Base-by-base conservation (phyloP, 1,284 basidiomycete species). In the Mrakiaceae sp. region DNA sequence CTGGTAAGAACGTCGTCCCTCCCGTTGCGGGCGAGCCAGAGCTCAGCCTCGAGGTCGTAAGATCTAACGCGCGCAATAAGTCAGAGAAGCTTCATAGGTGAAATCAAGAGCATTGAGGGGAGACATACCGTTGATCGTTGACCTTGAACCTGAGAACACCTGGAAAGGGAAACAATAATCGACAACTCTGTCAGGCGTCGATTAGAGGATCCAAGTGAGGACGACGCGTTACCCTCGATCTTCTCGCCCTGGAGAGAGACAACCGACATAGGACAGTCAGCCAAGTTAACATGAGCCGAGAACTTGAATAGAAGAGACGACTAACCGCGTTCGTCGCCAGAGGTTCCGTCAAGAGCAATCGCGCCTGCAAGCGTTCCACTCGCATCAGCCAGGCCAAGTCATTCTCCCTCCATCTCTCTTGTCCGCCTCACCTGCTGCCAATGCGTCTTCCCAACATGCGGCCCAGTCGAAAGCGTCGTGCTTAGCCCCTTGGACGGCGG, bases 311-410 rank as follows among this genome's bases (percentile, higher is more conserved):
- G 60, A 14, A 7, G 44, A 63, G 27, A 52, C n/a, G 50, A 58
- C 52, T n/a, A 16, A 61, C 58, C 1, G 59, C 53, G 70, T 78
- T 78, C 5, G 73, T 73, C 2, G 77, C 77, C n/a, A 78, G 69
- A 7, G 77, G 77, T 64, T 78, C 77, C 5, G 75, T 70, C 10
- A 58, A 60, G 54, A 46, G 8, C 11, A 27, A 27, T 27, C 27
- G 27, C 27, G 27, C 27, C 27, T 27, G 27, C 27, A 27, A 27
- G 64, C 3, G 72, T 73, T 73, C 63, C n/a, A n/a, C 6, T 53
- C 16, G 51, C 42, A 10, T 10, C 4, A n/a, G 27, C 67, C 55
- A 68, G 46, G 12, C 44, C 6, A 54, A 54, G 52, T 8, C 27
- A n/a, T 11, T 9, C 11, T 8, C 7, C 52, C 27, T n/a, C 27